Base-by-base conservation (phyloP, 495 filamentous ascomycete genomes). In the Penicillium silybi region DNA sequence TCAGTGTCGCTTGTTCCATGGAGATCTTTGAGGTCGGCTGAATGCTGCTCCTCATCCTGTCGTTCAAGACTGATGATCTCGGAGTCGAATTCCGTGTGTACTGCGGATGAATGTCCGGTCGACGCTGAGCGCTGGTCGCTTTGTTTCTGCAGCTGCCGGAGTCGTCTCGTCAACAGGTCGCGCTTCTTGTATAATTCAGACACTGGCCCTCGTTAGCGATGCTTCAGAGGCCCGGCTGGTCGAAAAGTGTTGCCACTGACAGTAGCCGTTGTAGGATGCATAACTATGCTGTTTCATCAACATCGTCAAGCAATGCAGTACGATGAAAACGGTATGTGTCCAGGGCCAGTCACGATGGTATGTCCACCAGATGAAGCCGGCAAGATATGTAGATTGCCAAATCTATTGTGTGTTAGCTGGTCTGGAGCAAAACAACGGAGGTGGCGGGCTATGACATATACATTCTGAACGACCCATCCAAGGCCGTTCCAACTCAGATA, bases 201-300 rank as follows among this genome's bases (percentile, higher is more conserved):
- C 25, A 90, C 71, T 75, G 39, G 29, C 11, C 19, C 6, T 29
- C 19, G 32, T 62, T 44, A 63, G 38, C 16, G 11, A 48, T 10
- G n/a, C 4, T 7, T 19, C n/a, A 19, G n/a, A n/a, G n/a, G n/a
- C 4, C 6, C 6, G 1, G 16, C 9, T 2, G 2, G 8, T 13
- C 32, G 13, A 35, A 17, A 13, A 41, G 22, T 8, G 3, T 32
- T 22, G n/a, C 29, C 5, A 65, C 67, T 54, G 61, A 74, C 72
- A 68, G 54, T 90, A 77, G 5, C 87, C 87, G 58, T 90, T 90
- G 63, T 88, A 90, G 51, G 86, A 86, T 2, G 82, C 78, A 61
- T 87, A 89, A 44, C 81, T 86, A 60, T 90, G 87, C 61, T 86
- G 84, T 67, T 90, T 90, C 87, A 90, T 90, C 41, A 89, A 53